Conservation (phyloP, 2,329 filamentous ascomycete species). For the Fusarium ramigenum region DNA sequence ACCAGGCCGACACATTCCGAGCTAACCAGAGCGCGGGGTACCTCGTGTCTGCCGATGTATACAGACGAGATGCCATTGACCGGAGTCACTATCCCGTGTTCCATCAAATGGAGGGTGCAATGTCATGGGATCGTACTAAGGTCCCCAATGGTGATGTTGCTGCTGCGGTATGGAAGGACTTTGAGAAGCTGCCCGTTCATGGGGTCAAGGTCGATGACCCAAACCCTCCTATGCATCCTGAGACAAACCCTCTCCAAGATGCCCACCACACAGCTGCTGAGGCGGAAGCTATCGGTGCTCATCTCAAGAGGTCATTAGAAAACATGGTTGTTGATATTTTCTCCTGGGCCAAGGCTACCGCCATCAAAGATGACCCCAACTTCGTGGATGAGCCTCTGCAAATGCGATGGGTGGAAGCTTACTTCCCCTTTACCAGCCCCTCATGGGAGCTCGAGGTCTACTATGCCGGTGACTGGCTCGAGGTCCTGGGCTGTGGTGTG, state of each 20-base stretch:
- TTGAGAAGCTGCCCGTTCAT: conserved; percentile 77
- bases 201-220: conserved; percentile 82
- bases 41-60: conserved; percentile 93
- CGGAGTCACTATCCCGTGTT: conserved; percentile 96
- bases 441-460: conserved; percentile 97
- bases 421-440: conserved; percentile 96
- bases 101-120: conserved; percentile 97
- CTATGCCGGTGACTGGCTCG: conserved; percentile 94
- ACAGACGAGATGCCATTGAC: conserved; percentile 93
- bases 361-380: conserved; percentile 59
- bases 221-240: conserved; percentile 78
- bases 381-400: conserved; percentile 76
- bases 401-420: conserved; percentile 95
- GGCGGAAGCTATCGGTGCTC: conserved; percentile 81
- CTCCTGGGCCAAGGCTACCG: conserved; percentile 75
- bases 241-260: conserved; percentile 84
- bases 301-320: conserved; percentile 90
- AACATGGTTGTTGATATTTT: conserved; percentile 92
- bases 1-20: conserved; percentile 85
- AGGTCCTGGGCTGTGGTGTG: conserved; percentile 92
- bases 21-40: conserved; percentile 79
- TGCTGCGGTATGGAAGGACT: conserved; percentile 73
- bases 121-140: conserved; percentile 81
- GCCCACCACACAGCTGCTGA: conserved; percentile 77
- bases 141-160: conserved; percentile 68